Base-by-base conservation (phyloP, 768 basidiomycete genomes). In the Rhodosporidiobolus odoratus region DNA sequence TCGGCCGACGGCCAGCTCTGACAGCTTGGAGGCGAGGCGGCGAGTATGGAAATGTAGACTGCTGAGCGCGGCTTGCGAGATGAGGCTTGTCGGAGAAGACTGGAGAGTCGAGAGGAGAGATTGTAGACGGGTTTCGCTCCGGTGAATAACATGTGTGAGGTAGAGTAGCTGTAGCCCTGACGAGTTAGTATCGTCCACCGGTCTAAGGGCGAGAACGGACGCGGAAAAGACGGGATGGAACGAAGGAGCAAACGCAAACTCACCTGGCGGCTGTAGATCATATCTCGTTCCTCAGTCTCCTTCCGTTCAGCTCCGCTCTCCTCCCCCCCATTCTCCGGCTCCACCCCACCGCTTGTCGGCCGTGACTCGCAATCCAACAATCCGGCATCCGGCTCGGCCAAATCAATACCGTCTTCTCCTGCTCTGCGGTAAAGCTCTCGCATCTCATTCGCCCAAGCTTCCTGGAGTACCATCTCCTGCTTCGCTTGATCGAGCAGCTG, bases 241-340 rank as follows among this genome's bases (percentile, higher is more conserved):
- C 8, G 56, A 57, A 21, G 35, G 38, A 15, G 32, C 17, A 57
- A 25, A 9, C 16, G 12, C 2, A 53, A n/a, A 32, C 57, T 25
- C 57, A 58, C 57, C 57, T 58, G 57, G 21, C 57, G 15, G 10
- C 38, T 27, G 25, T 23, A 27, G 10, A 58, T 10, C n/a, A n/a
- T n/a, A n/a, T n/a, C n/a, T n/a, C n/a, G n/a, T 27, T 58, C 38
- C 23, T 21, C 57, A 37, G 37, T 58, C n/a, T 58, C 57, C 57
- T 58, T 40, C 57, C 57, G 12, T 34, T 58, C 38, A 4, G 27
- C 16, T 27, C 41, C 57, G 37, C 41, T n/a, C 25, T 13, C 25
- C 7, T 4, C 27, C 38, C 57, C 41, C 57, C 25, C 30, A 23
- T 58, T 40, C 25, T 6, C 30, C 38, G 4, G 25, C 38, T 58